Base-by-base conservation (phyloP, 345 rosid species). In the Lepidium aucheri region DNA sequence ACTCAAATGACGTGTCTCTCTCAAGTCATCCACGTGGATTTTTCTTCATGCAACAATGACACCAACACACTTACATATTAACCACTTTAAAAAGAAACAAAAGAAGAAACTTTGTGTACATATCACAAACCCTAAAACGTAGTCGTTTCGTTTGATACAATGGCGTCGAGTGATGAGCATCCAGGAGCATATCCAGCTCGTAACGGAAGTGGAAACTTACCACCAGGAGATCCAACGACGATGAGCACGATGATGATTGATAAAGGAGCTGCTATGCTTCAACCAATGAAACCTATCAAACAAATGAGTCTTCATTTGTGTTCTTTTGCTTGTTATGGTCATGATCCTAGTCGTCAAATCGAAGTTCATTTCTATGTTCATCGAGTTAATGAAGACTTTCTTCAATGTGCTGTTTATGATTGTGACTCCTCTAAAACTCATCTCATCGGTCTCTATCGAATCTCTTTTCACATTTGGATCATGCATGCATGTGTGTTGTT, bases 381-480 rank as follows among this genome's bases (percentile, higher is more conserved):
- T 30, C 68, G 91, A 40, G 49, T 85, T 65, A 82, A 84, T 67
- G 83, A 84, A 74, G 92, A 84, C 80, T 84, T 88, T 68, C 85
- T 86, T 53, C 90, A 86, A 65, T 84, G 86, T 43, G 96, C 90
- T 5, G 85, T 88, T 65, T 86, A 84, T 35, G 88, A 84, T 71
- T 15, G 78, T 3, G 85, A 84, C 43, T 76, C 81, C 45, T 61
- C 88, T 46, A 44, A 53, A 5, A 82, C 75, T 40, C 82, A 77
- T 26, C 91, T 88, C 66, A 82, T 85, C 13, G 91, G 90, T 83
- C 45, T 41, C 33, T 42, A 13, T 57, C 22, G n/a, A n/a, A n/a
- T n/a, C n/a, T n/a, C n/a, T 24, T 24, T 24, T 24, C 26, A 24
- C 3, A 1, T 28, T 28, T 28, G 32, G 32, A 28, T 28, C 7